Percentiles rank a stretch among this genome's conserved stretches.
Conservation (phyloP, 257 asterid species). For the Striga asiatica region DNA sequence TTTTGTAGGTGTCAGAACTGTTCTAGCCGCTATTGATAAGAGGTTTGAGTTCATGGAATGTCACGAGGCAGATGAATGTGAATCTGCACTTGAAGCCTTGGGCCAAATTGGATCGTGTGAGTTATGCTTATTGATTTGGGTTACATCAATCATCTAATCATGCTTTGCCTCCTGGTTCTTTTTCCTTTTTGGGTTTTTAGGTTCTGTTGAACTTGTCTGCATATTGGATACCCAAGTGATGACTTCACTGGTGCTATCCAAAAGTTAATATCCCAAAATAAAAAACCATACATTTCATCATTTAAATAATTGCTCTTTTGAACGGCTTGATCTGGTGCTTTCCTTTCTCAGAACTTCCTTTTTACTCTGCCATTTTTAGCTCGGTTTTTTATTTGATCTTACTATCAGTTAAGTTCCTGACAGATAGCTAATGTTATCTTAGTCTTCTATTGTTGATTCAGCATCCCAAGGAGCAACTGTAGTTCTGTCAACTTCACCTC, state of each 20-base stretch:
- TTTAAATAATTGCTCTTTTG: neutral
- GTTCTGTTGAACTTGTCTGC: conserved; percentile 3
- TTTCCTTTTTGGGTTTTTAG: conserved; percentile 2
- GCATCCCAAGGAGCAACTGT: conserved; percentile 70
- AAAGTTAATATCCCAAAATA: neutral
- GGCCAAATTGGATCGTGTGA: conserved; percentile 91
- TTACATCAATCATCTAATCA: conserved; percentile 3
- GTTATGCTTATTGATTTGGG: conserved; percentile 23
- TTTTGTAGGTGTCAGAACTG: conserved; percentile 43
- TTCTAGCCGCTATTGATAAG: conserved; percentile 59
- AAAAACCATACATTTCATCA: neutral
- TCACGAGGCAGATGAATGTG: conserved; percentile 73
- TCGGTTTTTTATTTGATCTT: conserved; percentile 9
- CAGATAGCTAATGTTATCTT: conserved; percentile 13
- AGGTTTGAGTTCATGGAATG: conserved; percentile 52
- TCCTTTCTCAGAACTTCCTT: conserved; percentile 13
- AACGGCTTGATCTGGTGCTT: conserved; percentile 3
- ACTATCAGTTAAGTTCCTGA: neutral
- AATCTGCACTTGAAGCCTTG: conserved; percentile 89
- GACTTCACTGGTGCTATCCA: neutral
- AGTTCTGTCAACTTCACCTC: conserved; percentile 52
- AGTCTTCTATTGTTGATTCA: conserved; percentile 27
- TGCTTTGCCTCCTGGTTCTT: neutral
- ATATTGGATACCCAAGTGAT: conserved; percentile 10
- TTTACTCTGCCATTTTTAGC: conserved; percentile 5